Evolutionary conservation across 345 rosid genomes (phyloP).

Genomic region (Acer saccharum): DNA sequence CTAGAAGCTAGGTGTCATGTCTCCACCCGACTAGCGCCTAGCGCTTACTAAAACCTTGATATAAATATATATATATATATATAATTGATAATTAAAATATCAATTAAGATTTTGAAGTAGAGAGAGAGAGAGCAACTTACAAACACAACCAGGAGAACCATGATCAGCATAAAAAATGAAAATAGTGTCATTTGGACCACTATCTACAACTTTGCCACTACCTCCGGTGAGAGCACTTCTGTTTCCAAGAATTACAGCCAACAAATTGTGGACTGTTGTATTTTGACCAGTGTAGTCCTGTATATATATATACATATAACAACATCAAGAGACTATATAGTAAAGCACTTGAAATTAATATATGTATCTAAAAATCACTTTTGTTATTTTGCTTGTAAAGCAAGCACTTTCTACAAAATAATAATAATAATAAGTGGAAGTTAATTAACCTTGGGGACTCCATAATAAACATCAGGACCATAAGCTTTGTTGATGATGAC

Average conservation of each 20-base stretch:
- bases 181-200: conserved; percentile 53
- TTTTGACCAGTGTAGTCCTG: conserved; percentile 57
- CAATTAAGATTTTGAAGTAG: not conserved
- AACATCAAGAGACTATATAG: too few species aligned
- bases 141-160: conserved; percentile 42
- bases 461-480: conserved; percentile 59
- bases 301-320: too few species aligned
- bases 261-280: conserved; percentile 46
- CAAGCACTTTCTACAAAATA: too few species aligned
- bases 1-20: too few species aligned
- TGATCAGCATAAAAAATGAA: conserved; percentile 71
- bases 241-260: conserved; percentile 57
- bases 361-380: too few species aligned
- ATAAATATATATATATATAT: too few species aligned
- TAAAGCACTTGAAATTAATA: too few species aligned
- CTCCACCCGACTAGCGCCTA: too few species aligned
- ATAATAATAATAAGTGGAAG: too few species aligned
- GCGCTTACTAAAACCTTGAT: too few species aligned
- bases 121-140: too few species aligned
- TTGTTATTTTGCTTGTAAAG: too few species aligned
- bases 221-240: conserved; percentile 58
- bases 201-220: conserved; percentile 61
- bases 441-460: conserved; percentile 64
- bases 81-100: not conserved
- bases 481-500: conserved; percentile 57